Conservation (phyloP, 2,329 filamentous ascomycete genomes). For the Aspergillus fumigatiaffinis region DNA sequence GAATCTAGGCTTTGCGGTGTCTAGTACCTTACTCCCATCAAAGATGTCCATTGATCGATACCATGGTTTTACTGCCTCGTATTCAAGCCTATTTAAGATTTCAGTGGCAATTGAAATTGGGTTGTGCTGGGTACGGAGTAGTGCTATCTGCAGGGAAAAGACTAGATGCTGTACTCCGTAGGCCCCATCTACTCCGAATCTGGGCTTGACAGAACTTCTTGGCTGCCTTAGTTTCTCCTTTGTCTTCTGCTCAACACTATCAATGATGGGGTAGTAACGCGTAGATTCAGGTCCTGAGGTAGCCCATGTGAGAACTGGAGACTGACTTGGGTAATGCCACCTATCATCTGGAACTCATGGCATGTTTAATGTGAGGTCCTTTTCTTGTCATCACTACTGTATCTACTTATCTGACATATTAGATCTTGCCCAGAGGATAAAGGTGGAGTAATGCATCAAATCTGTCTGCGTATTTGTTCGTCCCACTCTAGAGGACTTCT, state of each 20-base stretch:
- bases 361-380: no score
- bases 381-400: not conserved
- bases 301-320: not conserved
- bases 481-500: not conserved
- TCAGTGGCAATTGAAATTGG: not conserved
- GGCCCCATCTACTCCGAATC: not conserved
- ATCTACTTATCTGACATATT: not conserved
- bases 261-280: no score
- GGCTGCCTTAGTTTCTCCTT: not conserved
- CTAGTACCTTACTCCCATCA: no score
- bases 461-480: not conserved
- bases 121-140: not conserved
- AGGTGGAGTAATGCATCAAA: not conserved
- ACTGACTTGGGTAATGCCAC: no score
- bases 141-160: not conserved
- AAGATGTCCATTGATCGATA: no score
- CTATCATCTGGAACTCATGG: no score
- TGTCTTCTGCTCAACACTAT: not conserved
- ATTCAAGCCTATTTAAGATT: not conserved
- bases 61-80: not conserved
- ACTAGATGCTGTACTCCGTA: not conserved
- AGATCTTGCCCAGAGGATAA: not conserved
- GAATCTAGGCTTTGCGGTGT: not conserved
- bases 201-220: not conserved
- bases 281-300: not conserved